Conservation (phyloP, 2,329 filamentous ascomycete species). For the Xylariaceae sp. region DNA sequence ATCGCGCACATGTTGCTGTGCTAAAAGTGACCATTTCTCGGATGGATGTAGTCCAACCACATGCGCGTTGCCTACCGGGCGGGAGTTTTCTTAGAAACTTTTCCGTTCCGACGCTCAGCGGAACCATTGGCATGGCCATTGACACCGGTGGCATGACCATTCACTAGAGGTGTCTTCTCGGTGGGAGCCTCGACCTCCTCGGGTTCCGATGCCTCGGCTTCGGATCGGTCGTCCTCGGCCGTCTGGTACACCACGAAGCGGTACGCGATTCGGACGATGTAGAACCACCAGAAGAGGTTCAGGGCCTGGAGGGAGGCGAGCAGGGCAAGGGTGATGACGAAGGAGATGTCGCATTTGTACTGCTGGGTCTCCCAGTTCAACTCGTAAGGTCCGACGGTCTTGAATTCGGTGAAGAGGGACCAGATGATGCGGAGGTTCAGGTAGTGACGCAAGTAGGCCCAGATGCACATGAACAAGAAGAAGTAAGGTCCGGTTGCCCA, state of each 20-base stretch:
- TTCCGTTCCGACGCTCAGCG: constrained; percentile 23
- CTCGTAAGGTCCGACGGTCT: constrained; percentile 67
- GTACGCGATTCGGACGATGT: constrained; percentile 69
- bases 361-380: constrained; percentile 71
- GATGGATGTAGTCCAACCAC: constrained; percentile 11
- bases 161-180: constrained; percentile 25
- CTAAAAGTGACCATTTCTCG: constrained; percentile 11
- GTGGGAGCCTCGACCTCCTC: constrained; percentile 37
- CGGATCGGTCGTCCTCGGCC: constrained; percentile 66
- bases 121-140: constrained; percentile 27
- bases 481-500: constrained; percentile 79
- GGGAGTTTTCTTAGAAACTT: constrained; percentile 25
- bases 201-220: constrained; percentile 58
- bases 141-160: constrained; percentile 24
- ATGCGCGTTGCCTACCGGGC: constrained; percentile 17
- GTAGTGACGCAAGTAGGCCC: constrained; percentile 88
- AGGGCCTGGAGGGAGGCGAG: constrained; percentile 65
- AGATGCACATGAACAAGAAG: constrained; percentile 70
- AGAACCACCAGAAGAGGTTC: constrained; percentile 78
- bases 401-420: constrained; percentile 70
- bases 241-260: constrained; percentile 59
- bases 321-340: constrained; percentile 61
- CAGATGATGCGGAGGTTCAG: constrained; percentile 72
- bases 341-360: constrained; percentile 69
- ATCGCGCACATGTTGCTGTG: constrained; percentile 16